These are phyloP conservation scores for Wickerhamiella cacticola DNA, from an alignment of 805 yeast species.

Conservation along the genomic window DNA sequence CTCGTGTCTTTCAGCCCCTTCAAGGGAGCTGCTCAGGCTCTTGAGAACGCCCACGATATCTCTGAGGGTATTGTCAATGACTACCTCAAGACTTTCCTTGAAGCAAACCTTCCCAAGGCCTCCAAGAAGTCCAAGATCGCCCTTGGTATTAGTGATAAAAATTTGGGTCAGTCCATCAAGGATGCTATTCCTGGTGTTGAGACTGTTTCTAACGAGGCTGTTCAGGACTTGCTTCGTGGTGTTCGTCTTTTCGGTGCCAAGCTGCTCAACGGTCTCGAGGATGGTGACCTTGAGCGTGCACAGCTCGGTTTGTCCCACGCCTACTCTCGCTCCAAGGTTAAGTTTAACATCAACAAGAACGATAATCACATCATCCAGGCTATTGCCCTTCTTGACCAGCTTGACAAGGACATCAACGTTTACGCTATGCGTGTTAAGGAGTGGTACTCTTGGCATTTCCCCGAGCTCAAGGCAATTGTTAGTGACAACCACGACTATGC, in stretches of 20 bases:
- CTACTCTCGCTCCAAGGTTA: slow-evolving; percentile 96
- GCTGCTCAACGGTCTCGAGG: slow-evolving; percentile 79
- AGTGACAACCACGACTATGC: slow-evolving; percentile 84
- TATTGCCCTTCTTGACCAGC: slow-evolving; percentile 90
- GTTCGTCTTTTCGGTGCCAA: slow-evolving; percentile 82
- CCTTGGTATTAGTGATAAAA: slow-evolving; percentile 86
- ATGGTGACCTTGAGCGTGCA: slow-evolving; percentile 94
- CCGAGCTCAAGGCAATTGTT: slow-evolving; percentile 85
- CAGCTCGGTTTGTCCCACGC: slow-evolving; percentile 99
- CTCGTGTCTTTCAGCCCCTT: slow-evolving; percentile 94
- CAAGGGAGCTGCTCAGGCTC: slow-evolving; percentile 98
- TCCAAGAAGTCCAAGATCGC: slow-evolving; percentile 54
- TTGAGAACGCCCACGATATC: slow-evolving; percentile 95
- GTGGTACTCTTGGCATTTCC: slow-evolving; percentile 99
- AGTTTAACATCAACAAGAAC: slow-evolving; percentile 96
- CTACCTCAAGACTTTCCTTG: slow-evolving; percentile 76
- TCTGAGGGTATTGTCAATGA: slow-evolving; percentile 95
- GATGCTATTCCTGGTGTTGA: slow-evolving; percentile 81
- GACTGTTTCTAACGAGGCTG: slow-evolving; percentile 81
- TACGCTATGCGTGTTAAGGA: slow-evolving; percentile 95
- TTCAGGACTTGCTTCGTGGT: slow-evolving; percentile 91
- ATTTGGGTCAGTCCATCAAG: slow-evolving; percentile 93
- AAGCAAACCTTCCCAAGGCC: slow-evolving; percentile 77
- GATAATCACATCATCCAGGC: slow-evolving; percentile 99
- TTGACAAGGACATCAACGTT: slow-evolving; percentile 96